These are phyloP conservation scores for Eutrema yunnanense DNA, from an alignment of 345 rosid species.

Conservation along the genomic window DNA sequence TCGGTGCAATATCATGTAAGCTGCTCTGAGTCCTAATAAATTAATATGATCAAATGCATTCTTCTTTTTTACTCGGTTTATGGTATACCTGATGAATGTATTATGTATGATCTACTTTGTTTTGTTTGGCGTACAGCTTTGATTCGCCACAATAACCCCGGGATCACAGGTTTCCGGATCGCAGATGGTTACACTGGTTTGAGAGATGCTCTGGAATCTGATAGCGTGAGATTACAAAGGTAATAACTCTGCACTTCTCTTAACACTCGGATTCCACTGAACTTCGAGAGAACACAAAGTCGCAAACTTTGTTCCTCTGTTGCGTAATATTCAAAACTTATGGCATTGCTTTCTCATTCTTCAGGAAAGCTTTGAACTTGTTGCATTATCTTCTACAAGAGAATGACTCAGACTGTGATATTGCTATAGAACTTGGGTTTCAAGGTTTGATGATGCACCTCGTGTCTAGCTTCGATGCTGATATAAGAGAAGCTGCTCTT, in stretches of 20 bases:
- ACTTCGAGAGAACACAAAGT: background rate
- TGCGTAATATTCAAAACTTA: background rate
- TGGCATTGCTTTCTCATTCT: background rate
- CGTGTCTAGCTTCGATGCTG: constrained; percentile 58
- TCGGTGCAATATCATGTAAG: constrained; percentile 92
- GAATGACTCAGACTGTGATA: constrained; percentile 50
- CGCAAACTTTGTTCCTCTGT: background rate
- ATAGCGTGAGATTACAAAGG: constrained; percentile 83
- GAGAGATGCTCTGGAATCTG: constrained; percentile 71
- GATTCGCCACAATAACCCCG: constrained; percentile 68
- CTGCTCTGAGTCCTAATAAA: background rate
- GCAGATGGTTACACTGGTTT: constrained; percentile 77
- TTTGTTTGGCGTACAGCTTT: constrained; percentile 45
- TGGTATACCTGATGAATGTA: background rate
- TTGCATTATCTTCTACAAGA: constrained; percentile 73
- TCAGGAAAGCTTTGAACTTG: constrained; percentile 87
- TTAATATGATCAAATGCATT: background rate
- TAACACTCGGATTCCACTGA: background rate
- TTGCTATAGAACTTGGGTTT: constrained; percentile 54
- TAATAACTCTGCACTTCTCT: constrained; percentile 8
- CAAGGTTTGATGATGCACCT: constrained; percentile 65
- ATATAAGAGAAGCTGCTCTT: constrained; percentile 75
- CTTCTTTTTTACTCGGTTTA: background rate
- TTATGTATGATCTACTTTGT: background rate
- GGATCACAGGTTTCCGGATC: constrained; percentile 49